Evolutionary conservation across 306 rosid genomes (phyloP).

Genomic region (Prunus campanulata): DNA sequence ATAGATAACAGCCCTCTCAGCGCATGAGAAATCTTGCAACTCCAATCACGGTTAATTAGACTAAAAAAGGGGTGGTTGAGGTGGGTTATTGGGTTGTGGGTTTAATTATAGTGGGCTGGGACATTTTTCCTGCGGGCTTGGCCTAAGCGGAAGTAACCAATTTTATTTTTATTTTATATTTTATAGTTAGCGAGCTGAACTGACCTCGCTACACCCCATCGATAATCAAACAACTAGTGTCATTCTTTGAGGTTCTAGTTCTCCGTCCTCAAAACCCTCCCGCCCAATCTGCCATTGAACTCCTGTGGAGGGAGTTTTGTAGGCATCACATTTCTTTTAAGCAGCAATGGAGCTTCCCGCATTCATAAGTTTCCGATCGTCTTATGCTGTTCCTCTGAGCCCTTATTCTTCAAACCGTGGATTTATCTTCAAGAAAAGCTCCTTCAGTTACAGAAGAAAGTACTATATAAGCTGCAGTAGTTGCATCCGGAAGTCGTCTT

Average conservation of each 20-base stretch:
- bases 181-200: background rate
- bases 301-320: background rate
- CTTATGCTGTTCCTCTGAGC: slow-evolving; percentile 28
- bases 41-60: no score
- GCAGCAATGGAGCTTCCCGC: slow-evolving; percentile 50
- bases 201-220: background rate
- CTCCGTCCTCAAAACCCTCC: background rate
- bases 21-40: no score
- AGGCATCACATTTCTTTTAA: background rate
- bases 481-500: slow-evolving; percentile 23
- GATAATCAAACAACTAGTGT: background rate
- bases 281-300: slow-evolving; percentile 6
- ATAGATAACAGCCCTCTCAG: no score
- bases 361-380: slow-evolving; percentile 28
- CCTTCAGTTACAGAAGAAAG: slow-evolving; percentile 15
- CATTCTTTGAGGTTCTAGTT: background rate
- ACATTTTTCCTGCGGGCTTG: background rate
- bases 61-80: background rate
- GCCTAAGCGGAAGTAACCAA: background rate
- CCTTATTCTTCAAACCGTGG: slow-evolving; percentile 37
- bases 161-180: no score
- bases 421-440: slow-evolving; percentile 24
- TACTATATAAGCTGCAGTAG: slow-evolving; percentile 19
- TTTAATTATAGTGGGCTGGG: background rate
- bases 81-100: background rate